Percentiles rank a stretch among this genome's conserved stretches.
phyloP scores from a whole-genome alignment of 108 stramenopile species.

The Epithemia pelagica region DNA sequence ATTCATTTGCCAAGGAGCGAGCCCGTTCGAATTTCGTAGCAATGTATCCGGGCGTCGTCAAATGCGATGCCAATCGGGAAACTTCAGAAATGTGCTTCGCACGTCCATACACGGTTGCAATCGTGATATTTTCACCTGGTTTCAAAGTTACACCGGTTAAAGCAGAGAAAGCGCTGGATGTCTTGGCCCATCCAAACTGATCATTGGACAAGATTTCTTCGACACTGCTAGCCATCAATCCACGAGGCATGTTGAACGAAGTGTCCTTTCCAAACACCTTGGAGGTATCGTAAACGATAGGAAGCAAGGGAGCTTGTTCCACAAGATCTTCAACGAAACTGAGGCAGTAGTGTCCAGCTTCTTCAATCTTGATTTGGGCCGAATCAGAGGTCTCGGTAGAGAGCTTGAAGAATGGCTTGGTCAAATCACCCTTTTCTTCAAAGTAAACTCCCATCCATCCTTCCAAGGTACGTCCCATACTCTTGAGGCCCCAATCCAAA shows the following conservation, averaged over 20 bases:
- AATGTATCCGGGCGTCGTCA: conserved; percentile 64
- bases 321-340: conserved; percentile 67
- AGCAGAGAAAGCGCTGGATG: conserved; percentile 90
- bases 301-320: conserved; percentile 44
- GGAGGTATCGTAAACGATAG: conserved; percentile 87
- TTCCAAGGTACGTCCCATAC: conserved; percentile 93
- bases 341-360: conserved; percentile 87
- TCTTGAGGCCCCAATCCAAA: conserved; percentile 75
- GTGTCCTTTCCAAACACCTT: conserved; percentile 87
- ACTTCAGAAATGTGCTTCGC: conserved; percentile 64
- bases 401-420: conserved; percentile 90
- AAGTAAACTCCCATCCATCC: conserved; percentile 97
- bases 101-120: conserved; percentile 83
- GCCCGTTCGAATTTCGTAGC: conserved; percentile 66
- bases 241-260: conserved; percentile 57
- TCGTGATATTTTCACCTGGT: conserved; percentile 69
- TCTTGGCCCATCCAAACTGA: conserved; percentile 89
- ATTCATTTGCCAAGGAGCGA: conserved; percentile 58
- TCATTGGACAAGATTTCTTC: conserved; percentile 57
- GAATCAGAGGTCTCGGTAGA: conserved; percentile 82
- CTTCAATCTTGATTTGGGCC: conserved; percentile 82
- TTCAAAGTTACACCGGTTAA: conserved; percentile 50
- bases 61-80: conserved; percentile 52
- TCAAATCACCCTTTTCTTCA: conserved; percentile 53
- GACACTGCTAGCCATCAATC: conserved; percentile 43